phyloP scores from a whole-genome alignment of 2,329 filamentous ascomycete genomes.

The Penicillium sp. region DNA sequence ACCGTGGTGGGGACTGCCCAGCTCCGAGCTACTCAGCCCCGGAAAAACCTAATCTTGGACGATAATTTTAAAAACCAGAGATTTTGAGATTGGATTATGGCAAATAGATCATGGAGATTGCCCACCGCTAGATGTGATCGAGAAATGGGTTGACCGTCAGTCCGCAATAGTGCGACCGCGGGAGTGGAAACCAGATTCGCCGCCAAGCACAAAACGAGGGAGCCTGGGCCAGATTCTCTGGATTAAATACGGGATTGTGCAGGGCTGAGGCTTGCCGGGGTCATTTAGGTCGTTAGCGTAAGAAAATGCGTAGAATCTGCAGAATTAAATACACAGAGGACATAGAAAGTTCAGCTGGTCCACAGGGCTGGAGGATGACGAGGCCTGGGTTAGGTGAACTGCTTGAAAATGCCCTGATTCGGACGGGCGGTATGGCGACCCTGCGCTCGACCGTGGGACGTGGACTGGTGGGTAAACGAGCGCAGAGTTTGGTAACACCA shows the following conservation, averaged over 20 bases:
- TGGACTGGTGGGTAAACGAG: not conserved
- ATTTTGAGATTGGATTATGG: not conserved
- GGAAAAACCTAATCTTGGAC: slow-evolving; percentile 9
- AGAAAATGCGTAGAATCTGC: not conserved
- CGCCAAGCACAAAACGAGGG: slow-evolving; percentile 17
- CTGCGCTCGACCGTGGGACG: slow-evolving; percentile 12
- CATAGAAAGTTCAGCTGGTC: not conserved
- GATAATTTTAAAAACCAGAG: slow-evolving; percentile 10
- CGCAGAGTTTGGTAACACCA: not conserved
- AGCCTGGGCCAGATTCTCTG: slow-evolving; percentile 8
- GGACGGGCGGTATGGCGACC: slow-evolving; percentile 11
- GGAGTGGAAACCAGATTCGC: not conserved
- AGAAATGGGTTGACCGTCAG: not conserved
- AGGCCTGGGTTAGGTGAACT: slow-evolving; percentile 5
- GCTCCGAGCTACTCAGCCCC: not conserved
- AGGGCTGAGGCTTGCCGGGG: not conserved
- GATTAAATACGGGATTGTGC: not conserved
- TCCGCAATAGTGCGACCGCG: not conserved
- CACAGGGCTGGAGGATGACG: slow-evolving; percentile 21
- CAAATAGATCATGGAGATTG: not conserved
- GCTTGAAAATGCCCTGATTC: not conserved
- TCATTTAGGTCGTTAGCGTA: not conserved
- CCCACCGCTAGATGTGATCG: not conserved
- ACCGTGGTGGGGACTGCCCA: too few relatives aligned
- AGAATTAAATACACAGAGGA: not conserved